A percentile compares a stretch with the other conserved stretches of the same genome.
These are phyloP conservation scores for Heterobasidion annosum DNA, from an alignment of 1,284 basidiomycete genomes.

Conservation along the genomic window DNA sequence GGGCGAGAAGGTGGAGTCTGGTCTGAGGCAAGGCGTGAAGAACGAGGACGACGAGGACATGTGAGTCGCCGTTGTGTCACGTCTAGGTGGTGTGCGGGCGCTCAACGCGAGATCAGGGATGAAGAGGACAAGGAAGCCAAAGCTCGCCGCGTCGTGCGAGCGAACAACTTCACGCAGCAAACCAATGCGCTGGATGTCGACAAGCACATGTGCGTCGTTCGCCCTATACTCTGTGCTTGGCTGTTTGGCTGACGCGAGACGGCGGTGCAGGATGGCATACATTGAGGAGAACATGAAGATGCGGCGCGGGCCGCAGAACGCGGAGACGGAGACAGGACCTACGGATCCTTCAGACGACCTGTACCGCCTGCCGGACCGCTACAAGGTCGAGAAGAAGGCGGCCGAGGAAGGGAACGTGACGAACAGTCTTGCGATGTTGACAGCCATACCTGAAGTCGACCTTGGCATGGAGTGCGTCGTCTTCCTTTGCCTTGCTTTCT, in stretches of 20 bases:
- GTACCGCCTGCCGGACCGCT: slow-evolving; percentile 70
- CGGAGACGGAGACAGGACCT: slow-evolving; percentile 30
- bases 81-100: not conserved
- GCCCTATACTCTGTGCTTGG: not conserved
- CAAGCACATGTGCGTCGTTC: slow-evolving; percentile 81
- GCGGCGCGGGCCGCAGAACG: slow-evolving; percentile 51
- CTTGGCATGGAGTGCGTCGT: slow-evolving; percentile 89
- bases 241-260: not conserved
- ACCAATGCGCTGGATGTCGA: slow-evolving; percentile 95
- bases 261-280: slow-evolving; percentile 82
- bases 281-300: slow-evolving; percentile 90
- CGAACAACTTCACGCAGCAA: slow-evolving; percentile 94
- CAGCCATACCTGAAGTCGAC: slow-evolving; percentile 94
- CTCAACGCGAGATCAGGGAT: slow-evolving; percentile 26
- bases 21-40: not conserved
- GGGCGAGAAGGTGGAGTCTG: not conserved
- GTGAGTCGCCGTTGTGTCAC: not conserved
- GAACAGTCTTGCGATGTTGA: slow-evolving; percentile 89
- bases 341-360: slow-evolving; percentile 75
- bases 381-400: slow-evolving; percentile 48
- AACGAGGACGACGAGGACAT: slow-evolving; percentile 34
- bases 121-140: slow-evolving; percentile 59
- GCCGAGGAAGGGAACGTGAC: slow-evolving; percentile 88
- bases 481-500: not conserved
- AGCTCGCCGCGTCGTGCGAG: slow-evolving; percentile 67